Evolutionary conservation across 2,329 filamentous ascomycete species (phyloP), one percentile per base, ranked within the genome.

Genomic region (Calycina herbarum): DNA sequence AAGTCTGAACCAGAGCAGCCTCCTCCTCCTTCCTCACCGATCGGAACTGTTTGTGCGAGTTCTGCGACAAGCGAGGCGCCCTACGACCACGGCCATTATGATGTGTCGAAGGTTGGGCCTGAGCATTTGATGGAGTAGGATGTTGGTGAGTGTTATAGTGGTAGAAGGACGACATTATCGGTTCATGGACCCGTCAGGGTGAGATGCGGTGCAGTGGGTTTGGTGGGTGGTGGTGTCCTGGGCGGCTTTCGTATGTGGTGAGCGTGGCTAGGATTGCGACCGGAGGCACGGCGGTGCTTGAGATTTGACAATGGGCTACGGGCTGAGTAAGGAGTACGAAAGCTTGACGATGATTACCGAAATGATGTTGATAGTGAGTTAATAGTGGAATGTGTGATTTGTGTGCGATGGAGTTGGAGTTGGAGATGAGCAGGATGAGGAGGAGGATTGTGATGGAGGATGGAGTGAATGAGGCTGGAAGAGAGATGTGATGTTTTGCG

Each of bases 11-110:
- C 61, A 89, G 86, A 24, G 88, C 87, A n/a, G 89, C 85, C 78
- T 96, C 93, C 78, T 97, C 93, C 79, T 96, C 94, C 80, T 94
- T 92, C 75, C 89, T 91, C 76, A 94, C 90, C 70, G 90, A 89
- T 69, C 93, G 91, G 77, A 92, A 93, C 79, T 97, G 93, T 78
- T 93, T 91, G 76, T 96, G 92, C 61, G 89, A 82, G 80, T 94
- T 93, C 76, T 96, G 93, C 57, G 90, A 89, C 73, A 95, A 83
- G 74, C 94, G 88, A 67, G 93, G 91, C 56, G 90, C 91, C 76
- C 94, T 87, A 75, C 94, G 90, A 78, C 91, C 94, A 75, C 94
- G 92, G 74, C 92, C 90, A 75, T 88, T 89, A 79, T 86, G 90
- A 81, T 95, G 91, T 70, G 89, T 84, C 80, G 82, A 73, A 82